Base-by-base conservation (phyloP, 2,329 filamentous ascomycete genomes). In the Stemphylium vesicarium region DNA sequence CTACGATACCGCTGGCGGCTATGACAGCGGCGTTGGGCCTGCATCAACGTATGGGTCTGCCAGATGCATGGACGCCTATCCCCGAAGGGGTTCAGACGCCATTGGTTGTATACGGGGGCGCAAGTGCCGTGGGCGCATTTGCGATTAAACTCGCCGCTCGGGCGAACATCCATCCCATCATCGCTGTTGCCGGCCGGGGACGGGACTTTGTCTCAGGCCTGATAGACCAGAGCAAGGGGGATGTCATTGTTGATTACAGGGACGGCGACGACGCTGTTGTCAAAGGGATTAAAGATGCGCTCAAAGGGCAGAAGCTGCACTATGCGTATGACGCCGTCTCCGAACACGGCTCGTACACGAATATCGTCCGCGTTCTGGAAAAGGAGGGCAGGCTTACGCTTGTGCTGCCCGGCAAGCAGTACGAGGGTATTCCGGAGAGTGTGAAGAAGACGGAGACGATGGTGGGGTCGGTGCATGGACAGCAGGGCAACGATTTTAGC, bases 311-410 rank as follows among this genome's bases (percentile, higher is more conserved):
- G 11, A 78, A 79, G 56, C 61, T 85, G 13, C 60, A 77, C 5
- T 77, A 86, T 56, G 85, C 84, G 0, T 82, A 82, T 53, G 87
- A 89, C 61, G 82, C 85, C 0, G 80, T 86, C 0, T 79, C 78
- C 1, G 83, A 87, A 60, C 76, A 85, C 11, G 78, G 79, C 4
- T 62, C 55, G 48, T 74, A 74, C 49, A 56, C 65, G n/a, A 79
- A 79, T 45, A 74, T 79, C 29, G 67, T 60, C 1, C 40, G 75
- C 35, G 77, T 76, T 0, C 56, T 80, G 1, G 76, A 77, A 15
- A 53, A 60, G 1, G 48, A 63, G 0, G 75, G 75, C 0, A 63
- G 61, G 8, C 60, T 77, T 8, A 77, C 74, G 9, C 62, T 79
- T 0, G 75, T 84, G 1, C 62, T 82, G 15, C 79, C 79, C 0